Base-by-base conservation (phyloP, 345 rosid genomes). In the Garcia nutans region DNA sequence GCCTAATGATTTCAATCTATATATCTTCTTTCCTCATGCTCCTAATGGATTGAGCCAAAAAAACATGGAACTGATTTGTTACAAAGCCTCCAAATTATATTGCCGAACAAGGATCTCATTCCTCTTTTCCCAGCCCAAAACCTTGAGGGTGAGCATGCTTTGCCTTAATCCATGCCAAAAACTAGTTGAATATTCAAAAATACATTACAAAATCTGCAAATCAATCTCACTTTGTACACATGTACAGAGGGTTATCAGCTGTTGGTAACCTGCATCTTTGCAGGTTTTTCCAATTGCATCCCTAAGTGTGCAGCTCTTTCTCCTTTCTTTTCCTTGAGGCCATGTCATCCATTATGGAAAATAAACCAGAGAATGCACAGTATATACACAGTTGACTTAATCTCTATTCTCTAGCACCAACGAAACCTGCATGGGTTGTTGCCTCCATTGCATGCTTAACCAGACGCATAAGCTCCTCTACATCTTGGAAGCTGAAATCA, bases 401-500 rank as follows among this genome's bases (percentile, higher is more conserved):
- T 88, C 84, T 84, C 83, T 86, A 76, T 78, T 88, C 84, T 84
- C 83, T 86, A 76, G 79, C 82, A 72, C 74, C 83, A 76, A 74
- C 67, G 62, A 84, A 69, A 75, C 76, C 85, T 10, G 80, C 74
- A 72, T 77, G 79, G 73, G 78, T 80, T 77, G 90, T 80, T 74
- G 89, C 88, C 82, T 84, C 86, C 86, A 80, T 79, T 61, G 94
- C 91, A 45, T 70, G 85, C 82, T 82, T 88, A 81, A 89, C 90
- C 83, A 86, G 75, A 73, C 76, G 73, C 81, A 94, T 57, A 59
- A 94, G 83, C 50, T 79, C 86, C 54, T 87, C 89, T 66, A 92
- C 83, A 72, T 92, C 94, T 73, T 94, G 94, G 86, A 91, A 88
- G 87, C 89, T 88, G 74, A 87, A 92, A 82, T 91, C 87, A 74